Evolutionary conservation across 2,329 filamentous ascomycete genomes (phyloP).

Genomic region (Pseudomassariella vexata): DNA sequence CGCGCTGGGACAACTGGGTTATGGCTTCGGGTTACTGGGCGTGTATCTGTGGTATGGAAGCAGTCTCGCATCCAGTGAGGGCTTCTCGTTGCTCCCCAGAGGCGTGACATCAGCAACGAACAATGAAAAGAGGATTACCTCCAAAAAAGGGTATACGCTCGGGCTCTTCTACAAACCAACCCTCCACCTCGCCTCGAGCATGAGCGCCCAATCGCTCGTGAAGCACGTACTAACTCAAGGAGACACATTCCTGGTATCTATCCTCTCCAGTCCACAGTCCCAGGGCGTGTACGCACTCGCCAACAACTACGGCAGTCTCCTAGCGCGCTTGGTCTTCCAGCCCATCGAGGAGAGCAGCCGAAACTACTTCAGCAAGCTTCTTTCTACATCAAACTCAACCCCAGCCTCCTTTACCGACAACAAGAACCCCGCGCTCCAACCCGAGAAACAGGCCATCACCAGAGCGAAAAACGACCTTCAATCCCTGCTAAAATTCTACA

Average conservation of each 20-base stretch:
- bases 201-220: slow-evolving; percentile 81
- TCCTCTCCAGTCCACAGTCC: slow-evolving; percentile 68
- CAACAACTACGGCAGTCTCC: slow-evolving; percentile 86
- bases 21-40: slow-evolving; percentile 61
- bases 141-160: slow-evolving; percentile 37
- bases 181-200: slow-evolving; percentile 67
- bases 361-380: slow-evolving; percentile 78
- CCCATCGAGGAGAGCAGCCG: slow-evolving; percentile 92
- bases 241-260: slow-evolving; percentile 80
- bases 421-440: background rate
- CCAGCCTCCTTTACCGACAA: slow-evolving; percentile 13
- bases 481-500: slow-evolving; percentile 66
- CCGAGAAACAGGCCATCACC: slow-evolving; percentile 17
- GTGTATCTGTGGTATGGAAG: slow-evolving; percentile 65
- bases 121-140: background rate
- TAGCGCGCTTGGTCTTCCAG: slow-evolving; percentile 86
- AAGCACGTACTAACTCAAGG: slow-evolving; percentile 95
- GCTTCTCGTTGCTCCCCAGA: slow-evolving; percentile 63
- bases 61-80: slow-evolving; percentile 45
- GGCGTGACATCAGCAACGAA: slow-evolving; percentile 23
- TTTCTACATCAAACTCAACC: slow-evolving; percentile 35
- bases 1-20: slow-evolving; percentile 77
- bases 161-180: slow-evolving; percentile 65
- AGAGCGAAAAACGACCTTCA: slow-evolving; percentile 49
- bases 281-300: slow-evolving; percentile 92